Evolutionary conservation across 768 basidiomycete species (phyloP), one percentile per base, ranked within the genome.

Genomic region (Amanita thiersii): DNA sequence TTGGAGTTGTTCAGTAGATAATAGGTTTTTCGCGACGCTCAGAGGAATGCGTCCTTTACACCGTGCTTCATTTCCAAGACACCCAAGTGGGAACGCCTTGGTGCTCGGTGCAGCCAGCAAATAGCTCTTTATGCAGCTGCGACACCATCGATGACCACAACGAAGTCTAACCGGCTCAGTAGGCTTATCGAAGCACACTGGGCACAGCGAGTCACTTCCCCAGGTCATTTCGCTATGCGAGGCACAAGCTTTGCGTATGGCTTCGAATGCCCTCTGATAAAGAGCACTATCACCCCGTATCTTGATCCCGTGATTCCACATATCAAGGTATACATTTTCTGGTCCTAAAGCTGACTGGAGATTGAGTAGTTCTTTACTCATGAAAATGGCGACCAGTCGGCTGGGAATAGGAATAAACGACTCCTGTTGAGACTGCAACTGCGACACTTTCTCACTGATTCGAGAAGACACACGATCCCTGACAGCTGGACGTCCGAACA

Each of bases 61-160:
- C 36, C 63, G 67, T 1, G 70, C 81, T 3, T 75, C 71, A 47
- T 75, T 61, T 4, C 81, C 87, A 1, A 89, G 67, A 49, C 87
- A 90, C 12, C 56, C 70, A n/a, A 89, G 54, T 0, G 87, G 86
- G 63, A 88, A 88, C 9, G 58, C 60, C 36, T 69, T 72, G 49
- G 66, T 75, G 23, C 77, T 73, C 15, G 72, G 59, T 1, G 82
- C 65, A 1, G 82, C 70, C 2, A 57, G 54, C 14, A 89, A 63
- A 53, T 85, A 88, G 20, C 65, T 58, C 5, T 57, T 50, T 14
- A 89, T 54, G 53, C 86, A 90, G 2, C 63, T 45, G 26, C 71
- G 70, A 53, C 86, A 89, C 73, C 77, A 86, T 1, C 51, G 51
- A 55, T 90, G 86, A 1, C 80, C 75, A 47, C 86, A 90, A 7